These are phyloP conservation scores for Solanum chaucha DNA, from an alignment of 257 asterid genomes.

Conservation along the genomic window DNA sequence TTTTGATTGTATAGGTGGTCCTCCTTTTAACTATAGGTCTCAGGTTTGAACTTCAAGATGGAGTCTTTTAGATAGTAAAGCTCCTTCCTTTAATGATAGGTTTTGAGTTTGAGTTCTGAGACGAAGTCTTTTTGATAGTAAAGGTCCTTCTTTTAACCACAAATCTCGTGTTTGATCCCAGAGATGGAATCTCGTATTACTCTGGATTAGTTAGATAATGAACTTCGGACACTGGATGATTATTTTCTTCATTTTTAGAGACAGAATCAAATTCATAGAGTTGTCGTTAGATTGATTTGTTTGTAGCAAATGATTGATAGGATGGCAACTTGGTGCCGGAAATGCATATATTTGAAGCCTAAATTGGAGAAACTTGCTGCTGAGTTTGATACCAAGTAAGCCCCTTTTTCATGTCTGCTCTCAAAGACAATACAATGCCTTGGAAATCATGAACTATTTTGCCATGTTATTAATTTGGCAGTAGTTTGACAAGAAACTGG, in stretches of 20 bases:
- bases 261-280: neutral
- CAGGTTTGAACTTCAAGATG: neutral
- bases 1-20: neutral
- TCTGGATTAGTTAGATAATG: neutral
- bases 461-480: neutral
- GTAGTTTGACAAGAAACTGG: neutral
- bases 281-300: neutral
- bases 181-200: neutral
- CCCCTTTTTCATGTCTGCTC: neutral
- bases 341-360: conserved; percentile 90
- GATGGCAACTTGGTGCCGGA: conserved; percentile 99
- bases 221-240: neutral
- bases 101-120: neutral
- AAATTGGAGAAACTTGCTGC: conserved; percentile 83
- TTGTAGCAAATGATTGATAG: conserved; percentile 19
- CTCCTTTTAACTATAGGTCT: neutral
- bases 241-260: neutral
- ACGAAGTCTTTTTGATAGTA: neutral
- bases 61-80: neutral
- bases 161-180: neutral
- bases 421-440: neutral
- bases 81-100: neutral
- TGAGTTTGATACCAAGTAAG: conserved; percentile 73
- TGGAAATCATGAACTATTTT: neutral
- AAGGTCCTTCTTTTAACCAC: neutral